Evolutionary conservation across 805 yeast genomes (phyloP), one percentile per base, ranked within the genome.

Genomic region (Yueomyces sinensis): DNA sequence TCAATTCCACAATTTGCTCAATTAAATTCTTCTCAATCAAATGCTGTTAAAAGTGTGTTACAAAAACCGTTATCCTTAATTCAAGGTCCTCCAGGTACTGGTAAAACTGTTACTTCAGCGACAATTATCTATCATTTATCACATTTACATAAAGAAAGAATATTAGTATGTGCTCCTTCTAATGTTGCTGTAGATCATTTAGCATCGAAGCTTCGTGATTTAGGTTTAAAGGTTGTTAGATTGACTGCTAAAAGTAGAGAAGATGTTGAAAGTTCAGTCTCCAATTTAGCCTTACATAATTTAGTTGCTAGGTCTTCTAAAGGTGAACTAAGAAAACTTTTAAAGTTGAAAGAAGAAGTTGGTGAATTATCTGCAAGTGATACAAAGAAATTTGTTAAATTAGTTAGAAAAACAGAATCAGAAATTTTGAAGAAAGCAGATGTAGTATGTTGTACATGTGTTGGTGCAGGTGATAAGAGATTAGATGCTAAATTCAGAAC

Each of bases 11-110:
- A 73, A n/a, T 64, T 80, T 40, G 71, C 83, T 0, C 72, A 71
- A 35, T 63, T 87, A 43, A 87, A 87, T 53, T 65, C 62, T 6
- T 82, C 95, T 2, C 96, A 87, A 55, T 68, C 70, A 3, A 72
- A 70, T 46, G 95, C 96, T 0, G 84, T 87, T 18, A 63, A 68
- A 34, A 57, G 67, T 9, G 94, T 78, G 0, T 55, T 84, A 38
- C 70, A 69, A 46, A 65, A 74, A 43, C 94, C 94, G 2, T 62
- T 86, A 30, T 72, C 91, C 5, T 65, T 84, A 43, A 83, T 84
- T 41, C 95, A 87, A 55, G 96, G 96, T 14, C 96, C 96, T 9
- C 96, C 96, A 3, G 94, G 94, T 42, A 87, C 96, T 0, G 96
- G 96, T 53, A 87, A 87, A 52, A 87, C 96, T 1, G 93, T 83